Conservation (phyloP, 495 filamentous ascomycete species). For the Evernia prunastri region DNA sequence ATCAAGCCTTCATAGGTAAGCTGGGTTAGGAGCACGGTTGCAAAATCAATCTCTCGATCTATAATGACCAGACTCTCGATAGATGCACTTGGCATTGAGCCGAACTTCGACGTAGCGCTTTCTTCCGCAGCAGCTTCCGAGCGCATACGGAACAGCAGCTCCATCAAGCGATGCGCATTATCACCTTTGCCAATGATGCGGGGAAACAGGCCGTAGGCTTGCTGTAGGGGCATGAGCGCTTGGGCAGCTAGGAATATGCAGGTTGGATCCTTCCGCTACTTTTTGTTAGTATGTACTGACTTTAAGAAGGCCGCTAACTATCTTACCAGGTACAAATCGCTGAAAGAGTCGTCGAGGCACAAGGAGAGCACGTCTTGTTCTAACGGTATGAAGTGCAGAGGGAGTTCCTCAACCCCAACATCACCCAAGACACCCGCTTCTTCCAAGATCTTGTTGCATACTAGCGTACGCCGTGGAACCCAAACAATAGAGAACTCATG, state of each 20-base stretch:
- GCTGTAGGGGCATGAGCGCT: constrained; percentile 93
- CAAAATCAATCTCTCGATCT: constrained; percentile 89
- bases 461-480: constrained; percentile 82
- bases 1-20: constrained; percentile 95
- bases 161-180: constrained; percentile 79
- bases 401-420: constrained; percentile 77
- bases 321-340: constrained; percentile 74
- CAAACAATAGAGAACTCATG: constrained; percentile 96
- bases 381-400: constrained; percentile 82
- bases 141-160: constrained; percentile 87
- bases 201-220: constrained; percentile 87
- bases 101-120: constrained; percentile 51
- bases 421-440: constrained; percentile 91
- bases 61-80: constrained; percentile 91
- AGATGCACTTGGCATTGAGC: constrained; percentile 75
- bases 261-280: constrained; percentile 79
- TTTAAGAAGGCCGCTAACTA: neutral
- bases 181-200: constrained; percentile 95
- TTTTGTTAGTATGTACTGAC: constrained; percentile 23
- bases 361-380: constrained; percentile 88
- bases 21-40: constrained; percentile 84
- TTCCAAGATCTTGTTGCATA: constrained; percentile 87
- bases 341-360: constrained; percentile 80
- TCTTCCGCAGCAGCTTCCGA: constrained; percentile 81
- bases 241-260: constrained; percentile 78